Evolutionary conservation across 352 stramenopile genomes (phyloP), one percentile per base, ranked within the genome.

Genomic region (Globisporangium middletonii): DNA sequence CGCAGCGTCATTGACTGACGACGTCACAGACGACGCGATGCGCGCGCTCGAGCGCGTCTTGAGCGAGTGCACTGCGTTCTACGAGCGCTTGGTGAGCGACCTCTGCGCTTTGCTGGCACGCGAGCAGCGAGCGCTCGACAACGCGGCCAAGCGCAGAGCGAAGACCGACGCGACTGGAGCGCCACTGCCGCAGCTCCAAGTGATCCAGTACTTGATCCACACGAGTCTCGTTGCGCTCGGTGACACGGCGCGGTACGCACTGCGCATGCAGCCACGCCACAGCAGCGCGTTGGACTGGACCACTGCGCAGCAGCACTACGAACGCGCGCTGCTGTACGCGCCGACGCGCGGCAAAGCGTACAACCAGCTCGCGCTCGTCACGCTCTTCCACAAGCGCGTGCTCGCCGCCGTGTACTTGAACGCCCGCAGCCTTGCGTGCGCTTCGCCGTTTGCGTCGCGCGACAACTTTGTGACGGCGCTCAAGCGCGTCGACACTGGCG

Each of bases 281-380:
- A 38, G 26, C 27, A n/a, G 47, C 12, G 59, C 57, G 0, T 50
- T 55, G 7, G 60, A 73, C 41, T 86, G 77, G 77, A 47, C 50
- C 0, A 13, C 28, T 6, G 70, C 75, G 1, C 49, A 59, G 35
- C 38, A 62, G 18, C 73, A 68, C 46, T 86, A 86, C 53, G 63
- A 70, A 3, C 30, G 60, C 27, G 77, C 77, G 3, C 55, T 78
- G 8, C 18, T 56, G 48, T 59, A 80, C n/a, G 54, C 65, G 5
- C 77, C 77, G 37, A 68, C 61, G 0, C 81, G 69, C 52, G 77
- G 77, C 0, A 84, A 83, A 54, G 74, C 76, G 37, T 86, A 79
- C 66, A 86, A 86, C 60, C 77, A 86, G 50, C 57, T 86, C 41
- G 77, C 74, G 26, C 49, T 86, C 2, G 41, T 84, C 16, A 68